Base-by-base conservation (phyloP, 2,329 filamentous ascomycete species). In the Hypoxylon sp. region DNA sequence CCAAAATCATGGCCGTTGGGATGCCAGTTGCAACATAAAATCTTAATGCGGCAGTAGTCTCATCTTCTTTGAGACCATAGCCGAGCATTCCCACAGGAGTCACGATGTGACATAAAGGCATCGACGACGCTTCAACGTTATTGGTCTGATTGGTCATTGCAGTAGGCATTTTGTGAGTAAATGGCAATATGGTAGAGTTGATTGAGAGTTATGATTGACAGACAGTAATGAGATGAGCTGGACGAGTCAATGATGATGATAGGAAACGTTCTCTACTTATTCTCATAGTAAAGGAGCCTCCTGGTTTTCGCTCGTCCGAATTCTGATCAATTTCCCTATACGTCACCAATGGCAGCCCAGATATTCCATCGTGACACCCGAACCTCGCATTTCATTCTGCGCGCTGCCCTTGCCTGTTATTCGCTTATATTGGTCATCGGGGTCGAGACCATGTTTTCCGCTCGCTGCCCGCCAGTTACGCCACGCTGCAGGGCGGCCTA, bases 21-120 rank as follows among this genome's bases (percentile, higher is more conserved):
- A 65, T 55, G 0, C 73, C 73, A 0, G 59, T 78, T 12, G 74
- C 56, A 0, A 73, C 69, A 2, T 79, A 71, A 0, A 29, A 52
- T 0, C 71, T 64, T 0, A 81, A 71, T 2, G 74, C 74, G 0
- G 62, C 21, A 0, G 59, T 45, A 0, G 71, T 77, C 21, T 78
- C 73, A 0, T 69, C 65, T 29, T 78, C 76, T 53, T 81, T 72
- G 48, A 83, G 80, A 25, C 83, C 83, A 61, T 84, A 85, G 4
- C 83, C 83, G 6, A 85, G 71, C 81, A 83, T 84, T 29, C 81
- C 83, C 12, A 83, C 79, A 0, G 83, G 82, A 0, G 83, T 81
- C 2, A 84, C 68, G 45, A 85, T 82, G 8, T 79, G 74, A 64
- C 79, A 80, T 21, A 80, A 48, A 3, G 72, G 72, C 5, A 29